Evolutionary conservation across 441 rosid species (phyloP).

Genomic region (Jatropha podagrica): DNA sequence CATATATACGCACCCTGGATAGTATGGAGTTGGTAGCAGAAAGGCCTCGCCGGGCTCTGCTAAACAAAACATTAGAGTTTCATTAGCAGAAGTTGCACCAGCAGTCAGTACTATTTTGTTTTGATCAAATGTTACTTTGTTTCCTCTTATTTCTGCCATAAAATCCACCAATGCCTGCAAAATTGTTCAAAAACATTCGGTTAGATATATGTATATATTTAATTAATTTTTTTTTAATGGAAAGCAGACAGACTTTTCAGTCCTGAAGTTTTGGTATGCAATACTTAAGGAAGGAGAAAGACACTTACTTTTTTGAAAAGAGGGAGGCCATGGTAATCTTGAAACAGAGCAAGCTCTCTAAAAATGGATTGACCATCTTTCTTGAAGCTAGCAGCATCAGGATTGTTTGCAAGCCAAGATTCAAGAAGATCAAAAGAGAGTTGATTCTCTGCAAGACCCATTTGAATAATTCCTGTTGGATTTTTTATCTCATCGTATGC

Average conservation of each 20-base stretch:
- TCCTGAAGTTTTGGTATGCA: no score
- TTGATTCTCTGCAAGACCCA: constrained; percentile 99
- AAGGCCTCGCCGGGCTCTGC: constrained; percentile 88
- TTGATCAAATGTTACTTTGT: constrained; percentile 70
- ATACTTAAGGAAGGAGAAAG: neutral
- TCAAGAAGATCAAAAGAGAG: constrained; percentile 83
- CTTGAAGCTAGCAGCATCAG: constrained; percentile 65
- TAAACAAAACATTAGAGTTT: constrained; percentile 84
- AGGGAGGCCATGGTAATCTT: constrained; percentile 91
- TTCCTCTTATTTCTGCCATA: constrained; percentile 88
- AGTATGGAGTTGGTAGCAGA: constrained; percentile 93
- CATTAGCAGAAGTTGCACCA: constrained; percentile 96
- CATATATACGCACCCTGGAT: constrained; percentile 67
- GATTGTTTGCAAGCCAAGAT: constrained; percentile 74
- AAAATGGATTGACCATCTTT: constrained; percentile 76
- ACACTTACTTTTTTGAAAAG: constrained; percentile 65
- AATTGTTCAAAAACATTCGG: neutral
- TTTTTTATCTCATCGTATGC: constrained; percentile 70
- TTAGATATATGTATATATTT: neutral
- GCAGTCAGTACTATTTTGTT: constrained; percentile 76
- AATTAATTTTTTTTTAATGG: no score
- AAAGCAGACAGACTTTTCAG: no score
- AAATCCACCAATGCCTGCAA: constrained; percentile 79
- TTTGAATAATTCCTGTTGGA: constrained; percentile 82
- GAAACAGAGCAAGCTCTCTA: constrained; percentile 92